Evolutionary conservation across 108 stramenopile species (phyloP).

Genomic region (Hondaea fermentalgiana): DNA sequence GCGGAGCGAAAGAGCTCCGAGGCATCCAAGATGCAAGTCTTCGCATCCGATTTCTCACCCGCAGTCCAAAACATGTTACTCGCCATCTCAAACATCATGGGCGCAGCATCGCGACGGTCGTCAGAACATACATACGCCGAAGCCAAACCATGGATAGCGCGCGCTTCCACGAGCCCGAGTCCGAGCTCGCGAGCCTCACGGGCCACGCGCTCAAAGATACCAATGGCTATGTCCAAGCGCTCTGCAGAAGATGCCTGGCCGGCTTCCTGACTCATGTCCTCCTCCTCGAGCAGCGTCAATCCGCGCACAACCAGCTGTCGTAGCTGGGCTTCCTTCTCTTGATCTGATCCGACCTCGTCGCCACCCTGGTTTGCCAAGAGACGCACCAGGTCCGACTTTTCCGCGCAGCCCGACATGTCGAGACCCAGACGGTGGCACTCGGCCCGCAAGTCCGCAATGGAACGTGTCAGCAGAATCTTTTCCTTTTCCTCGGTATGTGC

Average conservation of each 20-base stretch:
- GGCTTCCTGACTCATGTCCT: neutral
- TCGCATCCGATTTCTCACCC: neutral
- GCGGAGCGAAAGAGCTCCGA: neutral
- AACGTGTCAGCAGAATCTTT: neutral
- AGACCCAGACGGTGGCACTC: neutral
- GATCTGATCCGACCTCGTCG: neutral
- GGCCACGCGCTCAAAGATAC: constrained; percentile 14
- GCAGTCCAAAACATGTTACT: neutral
- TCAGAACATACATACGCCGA: neutral
- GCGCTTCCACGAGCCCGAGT: neutral
- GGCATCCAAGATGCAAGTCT: neutral
- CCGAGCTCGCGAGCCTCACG: neutral
- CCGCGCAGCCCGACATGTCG: neutral
- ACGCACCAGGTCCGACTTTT: neutral
- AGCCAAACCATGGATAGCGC: neutral
- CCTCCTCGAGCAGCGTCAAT: neutral
- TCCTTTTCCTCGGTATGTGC: neutral
- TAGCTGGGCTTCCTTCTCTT: neutral
- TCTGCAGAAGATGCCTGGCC: neutral
- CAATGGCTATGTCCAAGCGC: neutral
- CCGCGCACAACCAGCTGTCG: neutral
- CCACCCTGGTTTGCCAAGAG: neutral
- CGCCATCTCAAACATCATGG: constrained; percentile 13
- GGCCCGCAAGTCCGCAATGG: neutral
- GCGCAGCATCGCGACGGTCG: constrained; percentile 7